Evolutionary conservation across 805 yeast species (phyloP).

Genomic region (Wickerhamomyces hampshirensis): DNA sequence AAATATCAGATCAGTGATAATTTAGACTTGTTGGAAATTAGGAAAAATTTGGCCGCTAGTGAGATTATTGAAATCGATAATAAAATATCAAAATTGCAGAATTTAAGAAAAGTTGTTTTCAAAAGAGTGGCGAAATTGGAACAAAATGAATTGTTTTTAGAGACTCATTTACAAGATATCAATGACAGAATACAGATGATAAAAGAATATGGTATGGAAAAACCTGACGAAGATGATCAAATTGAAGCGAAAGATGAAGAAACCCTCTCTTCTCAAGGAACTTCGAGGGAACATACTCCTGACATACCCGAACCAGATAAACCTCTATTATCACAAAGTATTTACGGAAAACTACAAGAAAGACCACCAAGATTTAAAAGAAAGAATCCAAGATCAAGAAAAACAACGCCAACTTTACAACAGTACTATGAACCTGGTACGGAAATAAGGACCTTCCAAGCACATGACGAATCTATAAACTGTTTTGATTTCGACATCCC

Average conservation of each 20-base stretch:
- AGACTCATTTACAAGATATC: conserved; percentile 40
- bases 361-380: conserved; percentile 29
- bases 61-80: conserved; percentile 63
- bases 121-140: conserved; percentile 58
- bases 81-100: conserved; percentile 47
- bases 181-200: conserved; percentile 40
- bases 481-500: conserved; percentile 69
- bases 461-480: conserved; percentile 50
- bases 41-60: conserved; percentile 58
- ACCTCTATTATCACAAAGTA: conserved; percentile 38
- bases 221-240: conserved; percentile 21
- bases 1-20: conserved; percentile 38
- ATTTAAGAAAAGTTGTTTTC: conserved; percentile 48
- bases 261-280: conserved; percentile 1
- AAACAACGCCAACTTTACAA: conserved; percentile 58
- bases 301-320: conserved; percentile 10
- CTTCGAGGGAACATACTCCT: conserved; percentile 12
- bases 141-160: conserved; percentile 53
- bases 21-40: conserved; percentile 52
- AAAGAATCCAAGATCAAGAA: conserved; percentile 33
- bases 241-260: conserved; percentile 7
- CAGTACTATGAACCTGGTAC: conserved; percentile 60
- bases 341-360: conserved; percentile 39
- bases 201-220: conserved; percentile 33
- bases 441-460: conserved; percentile 42